Base-by-base conservation (phyloP, 805 yeast genomes). In the Teunomyces pallodes region DNA sequence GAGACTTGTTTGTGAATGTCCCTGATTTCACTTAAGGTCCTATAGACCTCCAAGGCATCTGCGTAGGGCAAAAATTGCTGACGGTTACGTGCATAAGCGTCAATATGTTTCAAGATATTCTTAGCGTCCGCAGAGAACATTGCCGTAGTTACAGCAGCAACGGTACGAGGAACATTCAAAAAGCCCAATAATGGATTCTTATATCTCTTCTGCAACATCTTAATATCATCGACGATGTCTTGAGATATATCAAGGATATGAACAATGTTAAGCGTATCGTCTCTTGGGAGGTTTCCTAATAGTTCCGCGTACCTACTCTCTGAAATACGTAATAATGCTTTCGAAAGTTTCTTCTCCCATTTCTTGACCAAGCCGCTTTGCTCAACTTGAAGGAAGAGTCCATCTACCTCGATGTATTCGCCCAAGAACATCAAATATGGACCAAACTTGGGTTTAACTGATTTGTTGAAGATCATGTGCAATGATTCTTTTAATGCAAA, bases 211-310 rank as follows among this genome's bases (percentile, higher is more conserved):
- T 84, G 87, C 26, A 86, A 60, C 14, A 58, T 56, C 47, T 76
- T 69, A 13, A 84, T 78, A 29, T 75, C 74, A 2, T 65, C 64
- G 7, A 82, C 72, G 16, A 87, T 74, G 33, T 62, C 58, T 42
- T 82, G 83, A 0, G 84, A 81, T 4, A 84, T 70, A 38, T 81
- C 76, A 41, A 80, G 72, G 2, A 86, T 72, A 63, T 86, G 86
- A 24, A 73, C 57, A 2, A 84, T 66, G 35, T 74, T 79, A 6
- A 86, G 61, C 0, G 82, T 69, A 36, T 73, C 70, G 57, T 75
- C 79, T 51, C 86, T 69, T 0, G 95, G 94, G n/a, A 87, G 67
- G 5, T 65, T 64, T 3, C 74, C 69, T 16, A 74, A 57, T 27
- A 69, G 55, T 14, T 65, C 69, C 5, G 74, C 74, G 46, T 75